phyloP scores from a whole-genome alignment of 495 filamentous ascomycete species.

The Penicillium turbatum region DNA sequence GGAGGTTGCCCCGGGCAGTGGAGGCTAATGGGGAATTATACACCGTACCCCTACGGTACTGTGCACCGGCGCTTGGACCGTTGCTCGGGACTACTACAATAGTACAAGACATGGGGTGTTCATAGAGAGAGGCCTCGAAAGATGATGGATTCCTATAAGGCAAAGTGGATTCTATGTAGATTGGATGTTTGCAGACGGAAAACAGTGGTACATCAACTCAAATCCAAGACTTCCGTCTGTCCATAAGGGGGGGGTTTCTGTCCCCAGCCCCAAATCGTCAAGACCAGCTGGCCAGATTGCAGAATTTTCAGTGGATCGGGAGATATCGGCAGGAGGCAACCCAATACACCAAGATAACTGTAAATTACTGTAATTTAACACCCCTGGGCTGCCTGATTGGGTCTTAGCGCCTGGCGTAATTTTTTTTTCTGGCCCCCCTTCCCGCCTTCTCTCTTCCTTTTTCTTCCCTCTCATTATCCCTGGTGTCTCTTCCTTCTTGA shows the following conservation, averaged over 20 bases:
- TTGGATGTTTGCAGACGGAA: not conserved
- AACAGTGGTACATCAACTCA: not conserved
- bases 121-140: not conserved
- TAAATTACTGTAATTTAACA: constrained; percentile 11
- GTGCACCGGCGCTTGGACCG: constrained; percentile 24
- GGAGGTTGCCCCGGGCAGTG: constrained; percentile 26
- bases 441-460: constrained; percentile 33
- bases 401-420: constrained; percentile 36
- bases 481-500: constrained; percentile 38
- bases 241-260: not conserved
- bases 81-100: constrained; percentile 22
- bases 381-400: constrained; percentile 24
- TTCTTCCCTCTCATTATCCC: constrained; percentile 34
- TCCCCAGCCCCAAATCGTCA: not conserved
- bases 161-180: not conserved
- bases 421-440: constrained; percentile 39
- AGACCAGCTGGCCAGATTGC: constrained; percentile 10
- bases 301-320: constrained; percentile 37
- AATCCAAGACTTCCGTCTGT: not conserved
- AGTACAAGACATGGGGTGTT: not conserved
- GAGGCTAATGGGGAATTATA: constrained; percentile 25
- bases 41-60: constrained; percentile 18
- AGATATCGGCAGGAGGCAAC: constrained; percentile 38
- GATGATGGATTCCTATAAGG: not conserved
- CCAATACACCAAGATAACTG: constrained; percentile 14